These are phyloP conservation scores for Tolypocladium cylindrosporum DNA, from an alignment of 2,329 filamentous ascomycete genomes.

Conservation along the genomic window DNA sequence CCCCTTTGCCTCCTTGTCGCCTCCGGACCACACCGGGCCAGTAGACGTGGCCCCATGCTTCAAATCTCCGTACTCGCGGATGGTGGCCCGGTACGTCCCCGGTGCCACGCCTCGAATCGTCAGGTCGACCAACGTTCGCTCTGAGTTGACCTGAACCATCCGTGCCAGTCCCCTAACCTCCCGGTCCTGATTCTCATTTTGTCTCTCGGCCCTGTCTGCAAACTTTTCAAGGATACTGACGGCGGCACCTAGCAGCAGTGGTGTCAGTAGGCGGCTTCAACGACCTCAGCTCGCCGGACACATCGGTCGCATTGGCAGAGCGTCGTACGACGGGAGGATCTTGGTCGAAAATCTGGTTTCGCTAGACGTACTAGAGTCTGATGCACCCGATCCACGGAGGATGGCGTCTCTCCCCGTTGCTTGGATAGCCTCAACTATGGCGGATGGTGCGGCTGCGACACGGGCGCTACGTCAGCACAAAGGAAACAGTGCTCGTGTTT, in stretches of 20 bases:
- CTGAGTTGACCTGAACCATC: constrained; percentile 82
- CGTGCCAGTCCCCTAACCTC: constrained; percentile 78
- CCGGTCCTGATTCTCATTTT: constrained; percentile 29
- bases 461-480: neutral
- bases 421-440: constrained; percentile 83
- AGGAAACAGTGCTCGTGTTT: neutral
- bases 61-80: constrained; percentile 81
- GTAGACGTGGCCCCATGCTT: constrained; percentile 73
- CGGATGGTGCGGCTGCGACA: constrained; percentile 63
- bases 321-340: neutral
- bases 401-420: constrained; percentile 89
- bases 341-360: neutral
- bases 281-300: neutral
- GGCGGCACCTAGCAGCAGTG: constrained; percentile 50
- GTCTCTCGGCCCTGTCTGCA: constrained; percentile 44
- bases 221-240: constrained; percentile 93
- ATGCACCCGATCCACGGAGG: constrained; percentile 74
- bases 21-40: constrained; percentile 68
- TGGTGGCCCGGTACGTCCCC: constrained; percentile 73
- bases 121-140: constrained; percentile 75
- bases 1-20: constrained; percentile 32
- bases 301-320: neutral
- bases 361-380: constrained; percentile 57
- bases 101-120: constrained; percentile 73
- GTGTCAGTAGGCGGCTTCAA: neutral